phyloP scores from a whole-genome alignment of 192 early-diverging fungal species.

The Backusella tuberculispora region DNA sequence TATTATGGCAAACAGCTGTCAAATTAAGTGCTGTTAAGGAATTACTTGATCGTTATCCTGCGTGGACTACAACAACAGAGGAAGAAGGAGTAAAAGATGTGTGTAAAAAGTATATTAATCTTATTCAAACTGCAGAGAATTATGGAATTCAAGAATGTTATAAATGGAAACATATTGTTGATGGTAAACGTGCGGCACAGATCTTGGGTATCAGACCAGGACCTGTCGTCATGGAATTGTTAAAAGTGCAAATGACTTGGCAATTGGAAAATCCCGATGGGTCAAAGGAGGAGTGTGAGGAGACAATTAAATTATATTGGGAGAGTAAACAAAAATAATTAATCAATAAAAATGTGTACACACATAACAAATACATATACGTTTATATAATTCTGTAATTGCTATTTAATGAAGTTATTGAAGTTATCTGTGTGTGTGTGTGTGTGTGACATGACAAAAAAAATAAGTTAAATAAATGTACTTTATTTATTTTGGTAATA shows the following conservation, averaged over 20 bases:
- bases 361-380: background rate
- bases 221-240: conserved; percentile 61
- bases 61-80: conserved; percentile 15
- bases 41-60: conserved; percentile 39
- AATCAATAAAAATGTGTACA: background rate
- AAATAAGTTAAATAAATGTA: no score
- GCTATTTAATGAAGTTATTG: no score
- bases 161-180: conserved; percentile 51
- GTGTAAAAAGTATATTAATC: conserved; percentile 34
- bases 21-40: conserved; percentile 55
- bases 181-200: conserved; percentile 66
- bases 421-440: no score
- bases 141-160: conserved; percentile 52
- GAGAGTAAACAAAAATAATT: background rate
- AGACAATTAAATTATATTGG: conserved; percentile 48
- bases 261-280: conserved; percentile 75
- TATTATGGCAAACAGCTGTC: conserved; percentile 57
- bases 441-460: no score
- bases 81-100: conserved; percentile 8
- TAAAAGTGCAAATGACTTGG: conserved; percentile 79
- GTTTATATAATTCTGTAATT: background rate
- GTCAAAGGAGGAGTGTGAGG: conserved; percentile 63
- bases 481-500: no score
- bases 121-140: conserved; percentile 36
- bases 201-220: conserved; percentile 77